Base-by-base conservation (phyloP, 768 basidiomycete species). In the Paxillus rubicundulus region DNA sequence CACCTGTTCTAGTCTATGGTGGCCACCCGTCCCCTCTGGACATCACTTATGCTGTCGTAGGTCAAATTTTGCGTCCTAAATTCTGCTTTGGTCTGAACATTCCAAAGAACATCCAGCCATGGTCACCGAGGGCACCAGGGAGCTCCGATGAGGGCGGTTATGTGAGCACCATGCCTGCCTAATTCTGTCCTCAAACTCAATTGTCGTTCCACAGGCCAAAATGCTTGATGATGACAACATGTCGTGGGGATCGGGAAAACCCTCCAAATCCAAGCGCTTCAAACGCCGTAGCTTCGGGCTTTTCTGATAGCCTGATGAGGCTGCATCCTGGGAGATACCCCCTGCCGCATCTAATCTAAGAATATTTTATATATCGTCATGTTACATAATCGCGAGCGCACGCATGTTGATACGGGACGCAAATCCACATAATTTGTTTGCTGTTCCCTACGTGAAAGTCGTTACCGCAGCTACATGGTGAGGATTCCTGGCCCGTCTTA, bases 201-300 rank as follows among this genome's bases (percentile, higher is more conserved):
- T 6, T 6, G 5, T 20, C 17, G 14, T 40, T 43, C 14, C 4
- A 1, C 52, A 65, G 64, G 64, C 64, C 4, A 57, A 65, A 40
- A 60, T 67, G 66, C 63, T 65, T 6, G 64, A 65, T 5, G 64
- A 65, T 2, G 64, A 65, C 38, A 65, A 65, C 36, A 67, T 67
- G 64, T 62, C 64, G 20, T 65, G 64, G 64, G 55, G 52, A 9
- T 24, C 49, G 16, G 9, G 45, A 5, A 61, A 46, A 50, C 5
- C 32, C n/a, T 28, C 37, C 18, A 45, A 9, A 17, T 30, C 52
- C 8, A 58, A 52, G 52, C 27, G 37, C 33, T 47, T 52, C 40
- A 49, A 51, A 40, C 59, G 38, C 5, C 49, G 47, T 40, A 53
- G 18, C 36, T 13, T 50, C 28, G 40, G 36, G 21, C 34, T 54